These are phyloP conservation scores for Periconia macrospinosa DNA, from an alignment of 2,329 filamentous ascomycete genomes.

Conservation along the genomic window DNA sequence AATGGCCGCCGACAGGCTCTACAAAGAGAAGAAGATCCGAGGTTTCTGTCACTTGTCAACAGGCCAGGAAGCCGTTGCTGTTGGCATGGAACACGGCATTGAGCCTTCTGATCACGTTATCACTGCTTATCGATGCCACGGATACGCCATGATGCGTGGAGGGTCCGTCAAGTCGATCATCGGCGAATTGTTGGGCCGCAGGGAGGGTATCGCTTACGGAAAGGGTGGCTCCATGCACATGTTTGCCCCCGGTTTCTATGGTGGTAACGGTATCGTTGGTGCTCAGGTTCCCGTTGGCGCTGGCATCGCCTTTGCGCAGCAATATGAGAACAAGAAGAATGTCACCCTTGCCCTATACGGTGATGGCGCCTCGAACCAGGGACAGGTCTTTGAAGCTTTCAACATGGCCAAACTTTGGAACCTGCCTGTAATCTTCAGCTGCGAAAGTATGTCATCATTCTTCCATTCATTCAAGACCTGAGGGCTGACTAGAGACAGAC, in stretches of 20 bases:
- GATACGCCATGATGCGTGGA: slow-evolving; percentile 95
- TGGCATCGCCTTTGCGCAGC: slow-evolving; percentile 93
- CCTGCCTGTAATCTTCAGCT: slow-evolving; percentile 91
- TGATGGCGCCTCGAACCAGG: slow-evolving; percentile 98
- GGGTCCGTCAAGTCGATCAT: slow-evolving; percentile 89
- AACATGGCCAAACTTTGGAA: slow-evolving; percentile 99
- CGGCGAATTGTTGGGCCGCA: slow-evolving; percentile 89
- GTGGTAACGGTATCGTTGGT: slow-evolving; percentile 98
- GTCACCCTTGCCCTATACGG: slow-evolving; percentile 90
- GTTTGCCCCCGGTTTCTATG: slow-evolving; percentile 97
- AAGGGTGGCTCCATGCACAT: slow-evolving; percentile 99
- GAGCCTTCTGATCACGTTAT: slow-evolving; percentile 91
- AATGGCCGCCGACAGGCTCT: slow-evolving; percentile 97
- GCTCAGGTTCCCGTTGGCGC: slow-evolving; percentile 97
- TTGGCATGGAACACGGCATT: slow-evolving; percentile 95
- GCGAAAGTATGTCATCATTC: slow-evolving; percentile 76
- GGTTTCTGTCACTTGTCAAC: slow-evolving; percentile 99
- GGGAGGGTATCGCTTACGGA: slow-evolving; percentile 96
- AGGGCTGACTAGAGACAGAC: slow-evolving; percentile 59
- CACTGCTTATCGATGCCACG: slow-evolving; percentile 98
- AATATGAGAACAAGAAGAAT: slow-evolving; percentile 87
- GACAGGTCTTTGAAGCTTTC: slow-evolving; percentile 99
- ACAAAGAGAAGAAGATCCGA: slow-evolving; percentile 99
- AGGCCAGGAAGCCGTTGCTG: slow-evolving; percentile 95
- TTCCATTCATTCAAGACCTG: background rate